Evolutionary conservation across 2,329 filamentous ascomycete genomes (phyloP), one percentile per base, ranked within the genome.

Genomic region (Diaporthe sp.): DNA sequence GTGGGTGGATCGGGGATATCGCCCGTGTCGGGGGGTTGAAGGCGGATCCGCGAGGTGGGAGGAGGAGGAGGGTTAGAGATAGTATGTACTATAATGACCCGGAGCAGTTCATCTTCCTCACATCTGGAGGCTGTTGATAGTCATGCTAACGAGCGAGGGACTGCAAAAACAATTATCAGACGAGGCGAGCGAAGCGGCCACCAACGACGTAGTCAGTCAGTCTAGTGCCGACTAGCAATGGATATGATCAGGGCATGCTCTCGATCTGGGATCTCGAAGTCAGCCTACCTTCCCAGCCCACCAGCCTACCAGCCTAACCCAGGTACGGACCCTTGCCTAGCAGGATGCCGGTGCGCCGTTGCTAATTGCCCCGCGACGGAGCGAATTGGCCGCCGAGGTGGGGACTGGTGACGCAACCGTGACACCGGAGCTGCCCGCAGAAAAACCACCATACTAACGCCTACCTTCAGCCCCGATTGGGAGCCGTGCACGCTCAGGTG

Each of bases 41-140:
- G 53, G 28, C 55, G 55, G 60, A 19, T 42, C 22, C 53, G 46
- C 4, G 12, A 17, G 42, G 65, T n/a, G 31, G 9, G 31, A 49
- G 31, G 25, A 19, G 65, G 44, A 13, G 17, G 15, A 12, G 31
- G 15, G 25, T 22, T 22, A 28, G 22, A 28, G n/a, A 15, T 44
- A 19, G n/a, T 34, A 46, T 49, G 46, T 46, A 31, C 65, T 74
- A 74, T 72, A 22, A 74, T 8, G 46, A 65, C 28, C 65, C 49
- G 34, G 62, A 67, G 57, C 75, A 74, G 61, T 65, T 62, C 75
- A 76, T 76, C 53, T 73, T 76, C 37, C 42, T 61, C 68, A 42
- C 51, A 31, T 34, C 10, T 42, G 17, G 53, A 71, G 51, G 68
- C 15, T n/a, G 3, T 17, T n/a, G 62, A 39, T 10, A 15, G 60